Conservation (phyloP, 352 stramenopile genomes). For the Phytophthora ramorum region DNA sequence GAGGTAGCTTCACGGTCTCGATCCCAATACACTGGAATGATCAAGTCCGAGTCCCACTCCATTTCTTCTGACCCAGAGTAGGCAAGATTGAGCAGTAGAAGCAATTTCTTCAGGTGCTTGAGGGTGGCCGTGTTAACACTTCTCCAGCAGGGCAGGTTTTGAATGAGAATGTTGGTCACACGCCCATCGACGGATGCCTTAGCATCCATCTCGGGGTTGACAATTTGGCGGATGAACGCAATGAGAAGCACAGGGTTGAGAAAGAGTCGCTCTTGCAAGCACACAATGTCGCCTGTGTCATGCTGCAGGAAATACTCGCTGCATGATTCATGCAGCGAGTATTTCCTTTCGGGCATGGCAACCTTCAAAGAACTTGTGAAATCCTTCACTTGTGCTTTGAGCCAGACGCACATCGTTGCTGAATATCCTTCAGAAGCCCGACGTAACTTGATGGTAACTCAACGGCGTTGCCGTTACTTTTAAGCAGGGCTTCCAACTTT, state of each 20-base stretch:
- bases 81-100: conserved; percentile 15
- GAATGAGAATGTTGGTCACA: no score
- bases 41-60: conserved; percentile 24
- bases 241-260: conserved; percentile 9
- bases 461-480: conserved; percentile 20
- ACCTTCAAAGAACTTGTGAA: no score
- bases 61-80: conserved; percentile 17
- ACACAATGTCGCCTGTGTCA: conserved; percentile 16
- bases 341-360: conserved; percentile 1
- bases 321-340: not conserved
- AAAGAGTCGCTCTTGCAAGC: conserved; percentile 16
- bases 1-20: conserved; percentile 18
- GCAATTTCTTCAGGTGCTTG: conserved; percentile 16
- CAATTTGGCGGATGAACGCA: conserved; percentile 15
- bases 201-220: conserved; percentile 13
- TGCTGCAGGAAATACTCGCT: no score
- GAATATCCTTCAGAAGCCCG: not conserved
- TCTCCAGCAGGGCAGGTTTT: conserved; percentile 12
- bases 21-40: conserved; percentile 22
- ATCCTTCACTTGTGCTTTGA: no score
- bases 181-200: not conserved
- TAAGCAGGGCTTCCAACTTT: conserved; percentile 32
- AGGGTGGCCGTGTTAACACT: not conserved
- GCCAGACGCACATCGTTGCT: conserved; percentile 1
- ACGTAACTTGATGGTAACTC: conserved; percentile 11